These are phyloP conservation scores for Piromyces sp. DNA, from an alignment of 192 early-diverging fungal genomes.

Conservation along the genomic window DNA sequence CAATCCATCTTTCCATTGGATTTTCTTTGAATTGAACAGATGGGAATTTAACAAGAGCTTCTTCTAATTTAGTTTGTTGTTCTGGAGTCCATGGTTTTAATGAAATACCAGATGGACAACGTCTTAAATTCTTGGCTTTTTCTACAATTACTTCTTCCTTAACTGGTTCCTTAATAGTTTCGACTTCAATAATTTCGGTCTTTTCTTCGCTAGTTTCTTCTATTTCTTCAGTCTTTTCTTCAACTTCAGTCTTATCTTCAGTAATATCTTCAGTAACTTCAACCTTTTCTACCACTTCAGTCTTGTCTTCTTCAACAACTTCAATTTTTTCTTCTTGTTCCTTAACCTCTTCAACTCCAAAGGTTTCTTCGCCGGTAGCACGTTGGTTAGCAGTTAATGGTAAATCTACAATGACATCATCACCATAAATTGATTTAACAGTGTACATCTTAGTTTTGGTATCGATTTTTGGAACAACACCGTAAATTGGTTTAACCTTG, in stretches of 20 bases:
- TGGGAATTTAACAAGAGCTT: background rate
- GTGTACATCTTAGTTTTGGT: background rate
- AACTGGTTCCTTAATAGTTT: background rate
- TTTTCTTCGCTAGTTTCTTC: background rate
- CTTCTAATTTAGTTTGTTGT: background rate
- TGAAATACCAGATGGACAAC: background rate
- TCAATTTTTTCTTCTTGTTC: background rate
- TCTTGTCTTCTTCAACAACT: background rate
- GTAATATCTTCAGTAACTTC: background rate
- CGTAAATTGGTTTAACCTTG: background rate
- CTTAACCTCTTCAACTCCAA: too few relatives aligned
- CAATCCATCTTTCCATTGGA: background rate
- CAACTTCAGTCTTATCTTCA: background rate
- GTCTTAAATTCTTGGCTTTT: background rate
- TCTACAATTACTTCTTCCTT: background rate
- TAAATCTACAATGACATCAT: background rate
- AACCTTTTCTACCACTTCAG: background rate
- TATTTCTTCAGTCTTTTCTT: background rate
- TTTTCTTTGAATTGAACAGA: background rate
- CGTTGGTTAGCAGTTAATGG: background rate
- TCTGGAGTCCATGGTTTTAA: background rate
- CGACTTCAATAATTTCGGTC: background rate
- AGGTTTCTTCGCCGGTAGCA: slow-evolving; percentile 20
- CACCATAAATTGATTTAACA: background rate
- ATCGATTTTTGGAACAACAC: background rate